A percentile compares a stretch with the other conserved stretches of the same genome.
phyloP scores from a whole-genome alignment of 2,329 filamentous ascomycete species.

The Colletotrichum camelliae region DNA sequence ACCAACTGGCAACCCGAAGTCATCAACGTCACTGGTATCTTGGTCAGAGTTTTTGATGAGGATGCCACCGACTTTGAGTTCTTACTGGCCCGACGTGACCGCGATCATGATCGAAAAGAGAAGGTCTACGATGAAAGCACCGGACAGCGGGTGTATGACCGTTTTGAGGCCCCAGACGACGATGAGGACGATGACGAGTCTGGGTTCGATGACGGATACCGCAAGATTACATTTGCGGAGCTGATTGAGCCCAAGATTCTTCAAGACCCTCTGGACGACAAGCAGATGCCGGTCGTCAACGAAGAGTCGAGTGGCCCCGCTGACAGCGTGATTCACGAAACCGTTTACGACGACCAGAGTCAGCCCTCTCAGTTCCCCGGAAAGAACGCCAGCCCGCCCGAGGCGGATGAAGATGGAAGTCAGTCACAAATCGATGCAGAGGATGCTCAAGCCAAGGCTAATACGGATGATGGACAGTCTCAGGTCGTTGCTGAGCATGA shows the following conservation, averaged over 20 bases:
- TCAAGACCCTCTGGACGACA: constrained; percentile 36
- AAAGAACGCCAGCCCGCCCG: constrained; percentile 18
- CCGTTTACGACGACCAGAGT: constrained; percentile 16
- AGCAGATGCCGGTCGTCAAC: constrained; percentile 26
- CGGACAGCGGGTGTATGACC: constrained; percentile 76
- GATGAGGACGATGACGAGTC: constrained; percentile 64
- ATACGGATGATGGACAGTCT: constrained; percentile 4
- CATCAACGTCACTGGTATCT: constrained; percentile 67
- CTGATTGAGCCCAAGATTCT: constrained; percentile 74
- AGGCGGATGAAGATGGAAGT: constrained; percentile 31
- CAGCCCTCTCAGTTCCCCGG: neutral
- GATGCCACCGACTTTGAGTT: constrained; percentile 62
- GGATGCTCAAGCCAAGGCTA: constrained; percentile 15
- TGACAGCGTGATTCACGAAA: constrained; percentile 28
- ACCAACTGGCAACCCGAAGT: constrained; percentile 72
- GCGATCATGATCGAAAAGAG: constrained; percentile 58
- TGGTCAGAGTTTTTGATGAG: constrained; percentile 60
- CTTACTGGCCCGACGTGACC: constrained; percentile 72
- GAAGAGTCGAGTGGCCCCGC: constrained; percentile 15
- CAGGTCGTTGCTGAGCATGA: neutral
- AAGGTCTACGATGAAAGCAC: constrained; percentile 69
- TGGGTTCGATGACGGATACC: constrained; percentile 62
- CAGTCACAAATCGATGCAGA: constrained; percentile 29
- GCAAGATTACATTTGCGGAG: constrained; percentile 64
- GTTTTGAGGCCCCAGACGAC: constrained; percentile 75